Conservation (phyloP, 768 basidiomycete species). For the Leucocoprinus sp. region DNA sequence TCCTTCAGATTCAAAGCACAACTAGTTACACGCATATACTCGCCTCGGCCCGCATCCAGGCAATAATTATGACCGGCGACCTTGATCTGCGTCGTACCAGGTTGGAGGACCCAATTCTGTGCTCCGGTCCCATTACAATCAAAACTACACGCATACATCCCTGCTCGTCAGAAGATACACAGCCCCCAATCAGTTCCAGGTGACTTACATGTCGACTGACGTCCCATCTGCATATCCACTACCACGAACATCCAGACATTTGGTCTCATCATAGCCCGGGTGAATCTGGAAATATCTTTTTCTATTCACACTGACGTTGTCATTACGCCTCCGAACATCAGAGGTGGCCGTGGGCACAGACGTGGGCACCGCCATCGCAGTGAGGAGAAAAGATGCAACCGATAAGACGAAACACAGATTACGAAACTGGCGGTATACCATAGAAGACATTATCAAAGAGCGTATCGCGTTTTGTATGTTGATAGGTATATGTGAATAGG, state of each 20-base stretch:
- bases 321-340: background rate
- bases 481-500: background rate
- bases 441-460: background rate
- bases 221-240: constrained; percentile 20
- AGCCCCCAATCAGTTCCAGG: background rate
- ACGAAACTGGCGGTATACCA: too few species aligned
- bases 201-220: constrained; percentile 23
- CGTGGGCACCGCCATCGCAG: background rate
- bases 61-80: constrained; percentile 19
- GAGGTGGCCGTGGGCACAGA: background rate
- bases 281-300: constrained; percentile 16
- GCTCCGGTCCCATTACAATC: constrained; percentile 23
- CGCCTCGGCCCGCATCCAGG: constrained; percentile 21
- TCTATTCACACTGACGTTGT: background rate
- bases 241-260: constrained; percentile 25
- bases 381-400: background rate
- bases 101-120: constrained; percentile 21
- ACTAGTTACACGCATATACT: constrained; percentile 6
- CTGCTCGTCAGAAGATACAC: background rate
- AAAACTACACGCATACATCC: constrained; percentile 13
- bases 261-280: constrained; percentile 18
- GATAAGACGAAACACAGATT: background rate
- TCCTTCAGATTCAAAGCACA: background rate
- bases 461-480: background rate
- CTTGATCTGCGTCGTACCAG: constrained; percentile 19